Percentiles rank a stretch among this genome's conserved stretches.
phyloP scores from a whole-genome alignment of 2,329 filamentous ascomycete genomes.

The Beauveria rudraprayagi region DNA sequence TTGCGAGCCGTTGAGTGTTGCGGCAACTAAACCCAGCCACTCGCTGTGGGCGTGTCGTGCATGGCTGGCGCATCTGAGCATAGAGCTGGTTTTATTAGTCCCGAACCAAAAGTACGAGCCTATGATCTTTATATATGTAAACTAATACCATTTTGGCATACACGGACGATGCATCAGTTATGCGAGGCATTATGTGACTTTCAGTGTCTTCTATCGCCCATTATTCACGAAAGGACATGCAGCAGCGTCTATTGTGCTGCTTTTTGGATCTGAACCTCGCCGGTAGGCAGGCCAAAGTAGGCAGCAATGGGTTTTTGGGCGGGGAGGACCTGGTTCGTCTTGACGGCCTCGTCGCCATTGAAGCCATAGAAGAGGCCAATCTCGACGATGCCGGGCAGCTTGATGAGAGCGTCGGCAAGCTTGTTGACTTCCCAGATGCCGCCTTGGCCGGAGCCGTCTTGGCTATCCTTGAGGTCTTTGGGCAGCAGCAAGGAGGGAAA shows the following conservation, averaged over 20 bases:
- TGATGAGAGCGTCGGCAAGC: conserved; percentile 67
- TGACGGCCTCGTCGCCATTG: conserved; percentile 60
- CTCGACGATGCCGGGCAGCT: conserved; percentile 79
- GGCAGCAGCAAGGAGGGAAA: conserved; percentile 67
- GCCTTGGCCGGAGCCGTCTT: conserved; percentile 40
- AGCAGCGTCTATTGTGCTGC: neutral
- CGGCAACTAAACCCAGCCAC: neutral
- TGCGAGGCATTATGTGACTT: neutral
- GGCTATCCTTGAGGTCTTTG: conserved; percentile 39
- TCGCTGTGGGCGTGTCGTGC: neutral
- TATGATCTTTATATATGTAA: conserved; percentile 12
- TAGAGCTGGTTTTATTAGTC: conserved; percentile 9
- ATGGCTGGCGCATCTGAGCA: conserved; percentile 8
- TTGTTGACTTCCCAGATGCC: conserved; percentile 74
- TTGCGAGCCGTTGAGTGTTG: neutral
- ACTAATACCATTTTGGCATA: conserved; percentile 10
- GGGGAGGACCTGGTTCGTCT: conserved; percentile 48
- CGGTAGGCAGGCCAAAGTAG: conserved; percentile 88
- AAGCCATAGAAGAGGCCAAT: conserved; percentile 83
- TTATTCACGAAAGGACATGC: neutral
- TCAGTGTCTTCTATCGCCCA: neutral
- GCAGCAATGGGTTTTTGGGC: conserved; percentile 88
- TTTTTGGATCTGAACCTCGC: conserved; percentile 48
- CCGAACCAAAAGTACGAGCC: conserved; percentile 8
- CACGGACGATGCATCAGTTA: neutral